phyloP scores from a whole-genome alignment of 805 yeast genomes.

The Nematodospora valgi region DNA sequence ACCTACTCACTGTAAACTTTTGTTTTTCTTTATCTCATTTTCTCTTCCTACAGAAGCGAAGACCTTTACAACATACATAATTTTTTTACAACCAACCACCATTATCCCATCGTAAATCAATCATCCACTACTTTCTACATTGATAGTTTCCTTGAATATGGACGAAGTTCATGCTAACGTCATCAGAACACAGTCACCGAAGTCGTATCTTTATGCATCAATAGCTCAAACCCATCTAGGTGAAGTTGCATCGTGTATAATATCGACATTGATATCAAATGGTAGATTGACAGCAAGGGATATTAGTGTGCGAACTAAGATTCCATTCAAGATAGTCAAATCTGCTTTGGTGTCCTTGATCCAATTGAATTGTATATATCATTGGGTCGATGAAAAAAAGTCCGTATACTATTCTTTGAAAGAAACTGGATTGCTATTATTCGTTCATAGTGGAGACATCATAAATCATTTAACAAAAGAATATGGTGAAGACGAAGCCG shows the following conservation, averaged over 20 bases:
- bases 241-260: conserved; percentile 64
- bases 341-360: conserved; percentile 71
- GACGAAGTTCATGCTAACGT: conserved; percentile 16
- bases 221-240: conserved; percentile 60
- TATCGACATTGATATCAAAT: conserved; percentile 57
- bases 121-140: no score
- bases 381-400: conserved; percentile 46
- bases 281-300: conserved; percentile 65
- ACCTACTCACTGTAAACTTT: no score
- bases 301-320: conserved; percentile 41
- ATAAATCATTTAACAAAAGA: conserved; percentile 48
- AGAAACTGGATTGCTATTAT: conserved; percentile 58
- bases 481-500: conserved; percentile 47
- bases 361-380: conserved; percentile 72
- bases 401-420: conserved; percentile 53
- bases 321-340: conserved; percentile 52
- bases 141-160: no score
- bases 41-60: no score
- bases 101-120: no score
- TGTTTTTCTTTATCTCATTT: no score
- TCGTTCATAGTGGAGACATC: conserved; percentile 78
- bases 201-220: conserved; percentile 54
- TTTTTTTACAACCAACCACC: no score
- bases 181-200: conserved; percentile 56
- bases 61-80: no score